Base-by-base conservation (phyloP, 225 moss, liverwort and hornwort species). In the Bryoerythrophyllum caledonicum region DNA sequence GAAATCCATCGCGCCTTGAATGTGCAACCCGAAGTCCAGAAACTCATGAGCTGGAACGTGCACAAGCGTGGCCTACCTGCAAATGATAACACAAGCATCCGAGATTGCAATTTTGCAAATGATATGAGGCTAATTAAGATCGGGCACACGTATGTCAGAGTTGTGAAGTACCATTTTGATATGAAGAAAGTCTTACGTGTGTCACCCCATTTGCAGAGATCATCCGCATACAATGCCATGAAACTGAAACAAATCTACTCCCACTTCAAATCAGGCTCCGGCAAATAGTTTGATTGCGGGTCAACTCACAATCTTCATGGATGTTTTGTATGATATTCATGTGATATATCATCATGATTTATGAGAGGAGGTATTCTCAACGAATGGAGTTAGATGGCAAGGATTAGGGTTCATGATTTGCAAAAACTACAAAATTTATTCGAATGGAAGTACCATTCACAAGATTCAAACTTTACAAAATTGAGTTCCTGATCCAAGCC, bases 21-120 rank as follows among this genome's bases (percentile, higher is more conserved):
- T 0, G 84, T 87, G 19, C 87, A 87, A 79, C 87, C 87, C 0
- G 78, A 82, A 44, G 65, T 87, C 4, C 87, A 87, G 15, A 81
- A 74, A 57, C 48, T 87, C 23, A 70, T 87, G 73, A 82, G 73
- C 46, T 87, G 87, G 87, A 87, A 87, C 6, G 79, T 87, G 1
- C 35, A 8, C 0, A 76, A 84, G 56, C 74, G 68, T 10, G 87
- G 81, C 0, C 87, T 70, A 58, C 87, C 87, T 1, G 87, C 69
- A 19, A 81, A 52, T 0, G 79, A 87, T 0, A 71, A 82, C 8
- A 87, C 87, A 10, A 79, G 76, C 20, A 68, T 87, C 1, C 38
- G 0, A 14, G 87, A 84, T 43, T 87, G 84, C 12, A 62, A 87
- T 32, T 87, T 87, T 35, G 81, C 65, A 5, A 82, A 51, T 3